phyloP scores from a whole-genome alignment of 164 flowering plant species.

The Vitis amurensis region DNA sequence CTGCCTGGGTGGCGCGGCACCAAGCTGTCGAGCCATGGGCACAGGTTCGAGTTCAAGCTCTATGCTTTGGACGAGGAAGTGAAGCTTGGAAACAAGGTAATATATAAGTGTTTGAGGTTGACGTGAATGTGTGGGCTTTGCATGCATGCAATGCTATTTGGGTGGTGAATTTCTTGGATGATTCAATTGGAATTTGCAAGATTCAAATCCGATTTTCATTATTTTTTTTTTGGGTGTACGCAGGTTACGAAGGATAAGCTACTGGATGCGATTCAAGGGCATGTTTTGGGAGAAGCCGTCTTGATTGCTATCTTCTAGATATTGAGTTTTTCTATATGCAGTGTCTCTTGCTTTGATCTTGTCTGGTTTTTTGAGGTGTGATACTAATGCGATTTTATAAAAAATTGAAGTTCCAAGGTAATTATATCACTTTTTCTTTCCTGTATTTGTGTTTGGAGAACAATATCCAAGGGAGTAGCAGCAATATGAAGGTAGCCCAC shows the following conservation, averaged over 20 bases:
- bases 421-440: no score
- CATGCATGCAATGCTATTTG: no score
- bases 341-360: not conserved
- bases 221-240: not conserved
- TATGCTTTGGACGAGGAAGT: constrained; percentile 66
- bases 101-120: no score
- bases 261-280: constrained; percentile 65
- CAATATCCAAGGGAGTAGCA: no score
- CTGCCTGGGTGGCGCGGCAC: constrained; percentile 81
- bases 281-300: constrained; percentile 67
- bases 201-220: not conserved
- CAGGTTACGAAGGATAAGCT: constrained; percentile 84
- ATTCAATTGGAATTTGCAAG: no score
- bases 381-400: no score
- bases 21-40: constrained; percentile 53
- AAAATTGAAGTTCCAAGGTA: no score
- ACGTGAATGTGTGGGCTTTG: no score
- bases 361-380: no score
- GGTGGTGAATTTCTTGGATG: no score
- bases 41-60: constrained; percentile 69
- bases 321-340: constrained; percentile 5
- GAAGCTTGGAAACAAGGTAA: constrained; percentile 73
- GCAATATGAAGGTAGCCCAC: no score
- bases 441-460: no score
- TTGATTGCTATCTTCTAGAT: constrained; percentile 44